Conservation (phyloP, 176 grass and related monocot genomes). For the Hordeum marinum region DNA sequence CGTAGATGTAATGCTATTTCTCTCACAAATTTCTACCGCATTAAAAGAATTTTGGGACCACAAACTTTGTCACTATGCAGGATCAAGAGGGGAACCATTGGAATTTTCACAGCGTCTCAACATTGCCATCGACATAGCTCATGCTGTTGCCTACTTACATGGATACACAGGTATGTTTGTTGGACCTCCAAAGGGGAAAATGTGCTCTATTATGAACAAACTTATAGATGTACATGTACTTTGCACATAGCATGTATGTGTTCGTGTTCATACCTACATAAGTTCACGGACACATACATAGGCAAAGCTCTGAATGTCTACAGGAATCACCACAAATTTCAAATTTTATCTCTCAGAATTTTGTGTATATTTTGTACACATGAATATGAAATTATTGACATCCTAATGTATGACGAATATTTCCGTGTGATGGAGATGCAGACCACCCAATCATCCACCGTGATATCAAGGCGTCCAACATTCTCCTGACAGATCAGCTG, state of each 20-base stretch:
- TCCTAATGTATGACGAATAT: slow-evolving; percentile 8
- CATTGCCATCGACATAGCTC: slow-evolving; percentile 80
- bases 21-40: neutral
- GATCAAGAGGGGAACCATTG: slow-evolving; percentile 39
- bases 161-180: slow-evolving; percentile 56
- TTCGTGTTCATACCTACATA: neutral
- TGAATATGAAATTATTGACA: neutral
- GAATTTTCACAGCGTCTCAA: slow-evolving; percentile 71
- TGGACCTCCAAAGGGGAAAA: neutral
- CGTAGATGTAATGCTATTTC: neutral
- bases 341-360: neutral
- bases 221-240: neutral
- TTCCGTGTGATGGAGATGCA: slow-evolving; percentile 24
- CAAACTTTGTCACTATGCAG: slow-evolving; percentile 32
- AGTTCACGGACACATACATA: neutral
- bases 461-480: slow-evolving; percentile 89
- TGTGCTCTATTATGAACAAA: neutral
- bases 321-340: neutral
- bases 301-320: neutral
- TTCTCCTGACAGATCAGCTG: slow-evolving; percentile 68
- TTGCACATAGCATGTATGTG: neutral
- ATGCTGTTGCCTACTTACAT: slow-evolving; percentile 82
- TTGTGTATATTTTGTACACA: neutral
- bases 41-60: neutral
- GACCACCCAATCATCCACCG: slow-evolving; percentile 95